Percentiles rank a stretch among this genome's conserved stretches.
Evolutionary conservation across 2,329 filamentous ascomycete species (phyloP).

Genomic region (Clarireedia homoeocarpa): DNA sequence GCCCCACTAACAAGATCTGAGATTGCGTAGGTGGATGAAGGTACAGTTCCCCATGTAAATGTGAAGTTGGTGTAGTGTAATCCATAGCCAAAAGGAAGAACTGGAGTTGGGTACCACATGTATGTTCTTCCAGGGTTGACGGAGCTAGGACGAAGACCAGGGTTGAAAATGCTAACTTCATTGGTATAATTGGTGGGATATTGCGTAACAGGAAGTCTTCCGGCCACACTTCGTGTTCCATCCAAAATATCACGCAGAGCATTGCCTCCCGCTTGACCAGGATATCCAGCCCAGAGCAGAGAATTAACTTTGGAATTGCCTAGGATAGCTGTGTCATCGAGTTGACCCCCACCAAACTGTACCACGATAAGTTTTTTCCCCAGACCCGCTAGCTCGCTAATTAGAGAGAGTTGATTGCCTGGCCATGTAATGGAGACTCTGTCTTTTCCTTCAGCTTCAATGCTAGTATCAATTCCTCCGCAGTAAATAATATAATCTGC

Average conservation of each 20-base stretch:
- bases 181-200: constrained; percentile 46
- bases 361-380: constrained; percentile 44
- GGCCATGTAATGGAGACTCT: constrained; percentile 45
- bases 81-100: constrained; percentile 47
- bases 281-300: constrained; percentile 51
- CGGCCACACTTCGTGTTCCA: constrained; percentile 33
- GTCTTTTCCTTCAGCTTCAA: constrained; percentile 44
- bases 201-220: constrained; percentile 45
- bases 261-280: constrained; percentile 50
- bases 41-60: not conserved
- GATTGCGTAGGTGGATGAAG: not conserved
- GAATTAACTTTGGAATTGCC: constrained; percentile 40
- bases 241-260: constrained; percentile 47
- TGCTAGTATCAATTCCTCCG: constrained; percentile 45
- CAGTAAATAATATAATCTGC: constrained; percentile 46
- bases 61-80: constrained; percentile 27
- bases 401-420: constrained; percentile 41
- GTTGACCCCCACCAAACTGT: constrained; percentile 35
- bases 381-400: constrained; percentile 37
- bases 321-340: constrained; percentile 41
- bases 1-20: too few relatives aligned
- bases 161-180: constrained; percentile 46
- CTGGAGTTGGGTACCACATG: constrained; percentile 45
- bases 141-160: constrained; percentile 42
- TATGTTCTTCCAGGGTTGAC: constrained; percentile 46